Base-by-base conservation (phyloP, 495 filamentous ascomycete species). In the Podospora comata region DNA sequence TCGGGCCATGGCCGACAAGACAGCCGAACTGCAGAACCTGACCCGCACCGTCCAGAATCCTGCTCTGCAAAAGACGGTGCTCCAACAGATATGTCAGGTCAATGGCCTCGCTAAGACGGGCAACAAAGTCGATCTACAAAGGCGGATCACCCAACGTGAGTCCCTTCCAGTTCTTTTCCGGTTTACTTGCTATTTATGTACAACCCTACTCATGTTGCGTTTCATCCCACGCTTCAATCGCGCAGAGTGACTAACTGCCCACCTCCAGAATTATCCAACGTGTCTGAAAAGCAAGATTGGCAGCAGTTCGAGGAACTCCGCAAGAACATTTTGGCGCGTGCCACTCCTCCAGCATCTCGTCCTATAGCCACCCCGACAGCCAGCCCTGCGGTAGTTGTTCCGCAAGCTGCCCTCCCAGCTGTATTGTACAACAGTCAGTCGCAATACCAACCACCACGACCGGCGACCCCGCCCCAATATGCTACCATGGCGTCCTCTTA, bases 91-190 rank as follows among this genome's bases (percentile, higher is more conserved):
- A 70, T 87, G 93, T 71, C 86, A 85, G 55, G 79, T 80, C 65
- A 90, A 94, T 75, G 84, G 86, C 30, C 83, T 94, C 19, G 81
- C 84, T 44, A 88, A 91, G 54, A 90, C 87, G 30, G 95, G 95
- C 9, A 87, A 92, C 68, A 99, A 99, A 80, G 83, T 86, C 30
- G 83, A 89, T 20, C 79, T 98, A 56, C 93, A 96, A 76, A 77
- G 79, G 28, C 89, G 94, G 68, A 89, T 97, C 60, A 87, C 89
- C 68, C 75, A 85, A 30, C 86, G 95, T 97, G 48, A 70, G 73
- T 72, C 54, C 5, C 54, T 58, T 58, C 39, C 58, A 23, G 23
- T 23, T 23, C 23, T 23, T 39, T 20, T 34, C 26, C 30, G 58
- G 56, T 67, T 30, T 20, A 27, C 60, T 16, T 34, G 18, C 56